Conservation (phyloP, 345 rosid genomes). For the Eucalyptus regnans region DNA sequence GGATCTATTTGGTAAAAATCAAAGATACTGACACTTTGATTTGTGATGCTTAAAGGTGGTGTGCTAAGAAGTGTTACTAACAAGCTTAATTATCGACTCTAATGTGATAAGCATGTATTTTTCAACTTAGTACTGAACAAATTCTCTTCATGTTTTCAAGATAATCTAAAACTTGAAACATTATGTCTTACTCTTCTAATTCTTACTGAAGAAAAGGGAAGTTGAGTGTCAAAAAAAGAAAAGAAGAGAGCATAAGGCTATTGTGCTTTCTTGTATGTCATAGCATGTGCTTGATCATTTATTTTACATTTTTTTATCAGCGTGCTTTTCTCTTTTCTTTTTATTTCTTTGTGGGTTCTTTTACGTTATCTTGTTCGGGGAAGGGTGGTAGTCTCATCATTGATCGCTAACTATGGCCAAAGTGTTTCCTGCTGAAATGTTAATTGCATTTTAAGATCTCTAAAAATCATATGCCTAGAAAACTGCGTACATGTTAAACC, state of each 20-base stretch:
- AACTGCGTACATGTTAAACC: neutral
- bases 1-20: neutral
- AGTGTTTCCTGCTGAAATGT: neutral
- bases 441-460: neutral
- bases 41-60: neutral
- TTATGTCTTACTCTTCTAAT: neutral
- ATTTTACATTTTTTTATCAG: neutral
- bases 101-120: neutral
- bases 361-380: neutral
- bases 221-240: neutral
- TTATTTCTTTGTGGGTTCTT: neutral
- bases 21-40: neutral
- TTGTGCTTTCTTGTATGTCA: neutral
- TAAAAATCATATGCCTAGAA: neutral
- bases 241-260: neutral
- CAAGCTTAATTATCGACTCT: neutral
- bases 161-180: neutral
- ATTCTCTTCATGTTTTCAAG: neutral
- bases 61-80: neutral
- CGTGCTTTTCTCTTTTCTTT: neutral
- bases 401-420: neutral
- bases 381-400: neutral
- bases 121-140: neutral
- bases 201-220: neutral
- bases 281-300: neutral